These are phyloP conservation scores for Neocallimastix lanati DNA, from an alignment of 192 early-diverging fungal genomes.

Conservation along the genomic window DNA sequence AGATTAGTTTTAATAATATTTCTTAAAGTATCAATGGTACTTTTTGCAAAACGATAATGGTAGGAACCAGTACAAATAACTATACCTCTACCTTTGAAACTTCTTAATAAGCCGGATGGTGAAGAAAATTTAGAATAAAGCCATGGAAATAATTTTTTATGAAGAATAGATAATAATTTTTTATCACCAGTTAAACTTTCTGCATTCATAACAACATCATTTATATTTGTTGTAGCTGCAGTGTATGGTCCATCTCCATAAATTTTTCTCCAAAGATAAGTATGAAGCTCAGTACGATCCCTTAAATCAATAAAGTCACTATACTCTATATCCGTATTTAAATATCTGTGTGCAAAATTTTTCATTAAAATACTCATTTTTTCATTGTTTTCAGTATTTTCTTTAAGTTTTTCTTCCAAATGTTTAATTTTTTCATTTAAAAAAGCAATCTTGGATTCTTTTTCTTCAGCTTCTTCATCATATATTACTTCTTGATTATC, in stretches of 20 bases:
- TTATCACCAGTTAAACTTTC: not conserved
- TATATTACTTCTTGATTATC: too few relatives aligned
- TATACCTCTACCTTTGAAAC: constrained; percentile 12
- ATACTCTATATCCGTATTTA: not conserved
- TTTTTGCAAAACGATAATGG: constrained; percentile 18
- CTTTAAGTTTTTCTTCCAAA: too few relatives aligned
- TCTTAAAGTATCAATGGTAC: constrained; percentile 18
- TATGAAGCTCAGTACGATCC: not conserved
- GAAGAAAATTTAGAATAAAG: not conserved
- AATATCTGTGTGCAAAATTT: not conserved
- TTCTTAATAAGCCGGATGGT: not conserved
- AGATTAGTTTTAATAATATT: constrained; percentile 12
- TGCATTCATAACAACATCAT: not conserved
- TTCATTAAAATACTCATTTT: too few relatives aligned
- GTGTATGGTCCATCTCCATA: not conserved
- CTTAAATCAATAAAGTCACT: not conserved
- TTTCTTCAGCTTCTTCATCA: too few relatives aligned
- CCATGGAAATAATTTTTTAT: not conserved
- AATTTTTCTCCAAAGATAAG: not conserved
- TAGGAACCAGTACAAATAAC: constrained; percentile 27
- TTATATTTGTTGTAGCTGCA: not conserved
- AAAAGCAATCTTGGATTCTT: too few relatives aligned
- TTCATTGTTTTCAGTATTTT: too few relatives aligned
- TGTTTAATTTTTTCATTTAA: too few relatives aligned
- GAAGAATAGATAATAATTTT: not conserved